phyloP scores from a whole-genome alignment of 73 alveolate genomes.

The Tetrahymena borealis region DNA sequence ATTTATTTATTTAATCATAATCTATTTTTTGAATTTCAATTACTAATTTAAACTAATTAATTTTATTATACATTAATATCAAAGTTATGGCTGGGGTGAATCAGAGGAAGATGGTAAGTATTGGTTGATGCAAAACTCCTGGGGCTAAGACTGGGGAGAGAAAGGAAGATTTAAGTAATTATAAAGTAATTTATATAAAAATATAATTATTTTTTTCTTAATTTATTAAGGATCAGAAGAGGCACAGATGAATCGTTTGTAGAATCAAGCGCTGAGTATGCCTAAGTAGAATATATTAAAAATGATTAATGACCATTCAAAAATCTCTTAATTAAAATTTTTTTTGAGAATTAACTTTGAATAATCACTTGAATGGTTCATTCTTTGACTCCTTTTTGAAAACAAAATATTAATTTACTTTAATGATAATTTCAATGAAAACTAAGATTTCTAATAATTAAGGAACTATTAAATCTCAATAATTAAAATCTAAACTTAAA shows the following conservation, averaged over 20 bases:
- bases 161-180: conserved; percentile 21
- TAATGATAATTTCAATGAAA: no score
- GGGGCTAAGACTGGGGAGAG: conserved; percentile 46
- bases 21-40: neutral
- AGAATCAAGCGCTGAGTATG: conserved; percentile 43
- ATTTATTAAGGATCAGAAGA: conserved; percentile 24
- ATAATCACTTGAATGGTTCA: no score
- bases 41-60: neutral
- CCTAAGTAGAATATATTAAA: neutral
- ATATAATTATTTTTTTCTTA: neutral
- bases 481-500: no score
- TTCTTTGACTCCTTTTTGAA: no score
- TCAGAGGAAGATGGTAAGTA: conserved; percentile 26
- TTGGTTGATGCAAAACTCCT: conserved; percentile 29
- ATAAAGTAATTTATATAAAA: neutral
- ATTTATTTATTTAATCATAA: no score
- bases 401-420: no score
- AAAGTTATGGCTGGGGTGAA: conserved; percentile 47
- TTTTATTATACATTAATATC: neutral
- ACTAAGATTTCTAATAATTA: no score
- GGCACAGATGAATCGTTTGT: conserved; percentile 39
- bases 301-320: neutral
- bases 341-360: no score
- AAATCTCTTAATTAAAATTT: no score
- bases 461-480: no score